These are phyloP conservation scores for Dothidotthia symphoricarpi DNA, from an alignment of 2,329 filamentous ascomycete species.

Conservation along the genomic window DNA sequence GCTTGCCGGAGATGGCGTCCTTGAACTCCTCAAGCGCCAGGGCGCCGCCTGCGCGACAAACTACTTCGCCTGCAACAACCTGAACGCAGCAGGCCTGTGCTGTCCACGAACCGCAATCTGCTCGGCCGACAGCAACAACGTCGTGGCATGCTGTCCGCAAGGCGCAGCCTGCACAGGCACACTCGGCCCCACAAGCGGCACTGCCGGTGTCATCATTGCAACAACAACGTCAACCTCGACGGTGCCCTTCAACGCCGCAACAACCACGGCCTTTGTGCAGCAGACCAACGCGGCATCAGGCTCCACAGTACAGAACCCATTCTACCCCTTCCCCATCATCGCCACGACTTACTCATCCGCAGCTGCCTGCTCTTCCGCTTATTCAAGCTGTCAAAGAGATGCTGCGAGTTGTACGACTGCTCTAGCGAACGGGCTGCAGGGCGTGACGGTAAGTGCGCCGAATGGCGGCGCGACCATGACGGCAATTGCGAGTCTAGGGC, in stretches of 20 bases:
- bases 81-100: constrained; percentile 56
- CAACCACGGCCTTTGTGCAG: constrained; percentile 26
- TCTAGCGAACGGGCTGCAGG: constrained; percentile 50
- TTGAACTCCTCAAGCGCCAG: constrained; percentile 39
- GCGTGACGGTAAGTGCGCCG: constrained; percentile 52
- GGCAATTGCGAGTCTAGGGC: constrained; percentile 38
- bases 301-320: constrained; percentile 50
- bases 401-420: constrained; percentile 41
- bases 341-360: constrained; percentile 55
- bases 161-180: constrained; percentile 59
- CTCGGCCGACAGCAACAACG: constrained; percentile 55
- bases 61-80: constrained; percentile 53
- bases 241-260: constrained; percentile 19
- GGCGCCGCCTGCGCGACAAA: constrained; percentile 50
- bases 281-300: constrained; percentile 16
- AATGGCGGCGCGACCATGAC: constrained; percentile 54
- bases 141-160: constrained; percentile 62
- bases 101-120: constrained; percentile 56
- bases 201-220: constrained; percentile 6
- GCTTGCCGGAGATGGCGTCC: constrained; percentile 15
- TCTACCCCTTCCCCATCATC: constrained; percentile 54
- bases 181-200: constrained; percentile 32
- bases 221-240: constrained; percentile 22
- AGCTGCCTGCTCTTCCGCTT: constrained; percentile 54
- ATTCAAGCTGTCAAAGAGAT: constrained; percentile 53